These are phyloP conservation scores for Pyronema omphalodes DNA, from an alignment of 495 filamentous ascomycete genomes.

Conservation along the genomic window DNA sequence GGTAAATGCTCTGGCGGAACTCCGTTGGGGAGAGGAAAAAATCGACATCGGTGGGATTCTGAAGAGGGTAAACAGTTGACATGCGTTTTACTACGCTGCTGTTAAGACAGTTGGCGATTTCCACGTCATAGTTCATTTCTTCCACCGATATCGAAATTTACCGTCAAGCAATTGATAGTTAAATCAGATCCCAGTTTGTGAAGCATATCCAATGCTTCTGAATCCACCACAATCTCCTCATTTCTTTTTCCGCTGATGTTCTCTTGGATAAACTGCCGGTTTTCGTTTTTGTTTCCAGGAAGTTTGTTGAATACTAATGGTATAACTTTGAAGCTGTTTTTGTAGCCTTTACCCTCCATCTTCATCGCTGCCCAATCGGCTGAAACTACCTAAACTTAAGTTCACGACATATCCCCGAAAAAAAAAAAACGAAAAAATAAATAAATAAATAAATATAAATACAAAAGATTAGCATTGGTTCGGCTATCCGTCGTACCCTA, in stretches of 20 bases:
- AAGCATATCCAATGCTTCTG: not conserved
- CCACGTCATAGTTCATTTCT: not conserved
- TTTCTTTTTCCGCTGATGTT: not conserved
- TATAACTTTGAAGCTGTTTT: not conserved
- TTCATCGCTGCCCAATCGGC: not conserved
- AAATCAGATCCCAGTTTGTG: not conserved
- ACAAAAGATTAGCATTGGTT: no score
- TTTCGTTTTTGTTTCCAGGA: not conserved
- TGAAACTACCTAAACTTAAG: no score
- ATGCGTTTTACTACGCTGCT: not conserved
- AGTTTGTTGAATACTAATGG: not conserved
- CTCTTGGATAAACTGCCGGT: not conserved
- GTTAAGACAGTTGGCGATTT: not conserved
- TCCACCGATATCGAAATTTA: not conserved
- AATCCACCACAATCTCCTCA: not conserved
- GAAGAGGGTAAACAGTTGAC: constrained; percentile 25
- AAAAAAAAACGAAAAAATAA: no score
- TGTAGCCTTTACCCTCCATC: not conserved
- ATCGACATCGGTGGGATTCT: constrained; percentile 25
- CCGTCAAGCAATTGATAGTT: not conserved
- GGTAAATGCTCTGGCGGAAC: constrained; percentile 28
- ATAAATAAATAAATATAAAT: no score
- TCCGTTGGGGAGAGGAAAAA: constrained; percentile 31
- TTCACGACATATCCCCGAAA: no score
- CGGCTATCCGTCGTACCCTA: no score